Evolutionary conservation across 305 asterid genomes (phyloP), one percentile per base, ranked within the genome.

Genomic region (Fraxinus latifolia): DNA sequence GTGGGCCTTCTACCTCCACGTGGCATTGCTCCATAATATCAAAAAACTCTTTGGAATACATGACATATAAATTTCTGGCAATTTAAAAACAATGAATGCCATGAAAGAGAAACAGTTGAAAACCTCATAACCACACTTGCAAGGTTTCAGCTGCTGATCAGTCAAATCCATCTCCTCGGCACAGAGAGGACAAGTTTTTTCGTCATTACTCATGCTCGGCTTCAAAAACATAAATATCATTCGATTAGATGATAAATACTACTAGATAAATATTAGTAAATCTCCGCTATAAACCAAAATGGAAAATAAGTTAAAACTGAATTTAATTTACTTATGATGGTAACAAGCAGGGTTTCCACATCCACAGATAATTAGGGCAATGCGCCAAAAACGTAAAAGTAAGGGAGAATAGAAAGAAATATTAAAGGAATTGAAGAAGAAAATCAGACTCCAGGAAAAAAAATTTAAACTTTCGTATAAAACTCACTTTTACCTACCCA

Each of bases 81-180:
- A 82, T 80, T 39, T 19, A 53, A 62, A 75, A 83, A 80, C 31
- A 39, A 15, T 15, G 29, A 42, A 62, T 9, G 15, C 31, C 34
- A 27, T 8, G 23, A 29, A 58, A 74, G 39, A 17, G 55, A 85
- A 65, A 42, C 36, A 80, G 78, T 55, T 58, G 53, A 81, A 82
- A 79, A 95, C 99, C 95, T 95, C 96, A 78, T 95, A 95, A 76
- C 99, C 98, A 65, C 99, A 95, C 86, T 93, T 92, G 98, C 99
- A 94, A 50, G 99, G 99, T 89, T 90, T 95, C 93, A 95, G 84
- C 89, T 95, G 99, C 89, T 93, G 97, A 87, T 95, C 99, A 78
- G 99, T 95, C 91, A 94, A 84, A 87, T 95, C 99, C 99, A 95
- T 95, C 90, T 93, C 99, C 93, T 95, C 98, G 0, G 99, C 97